Conservation (phyloP, 768 basidiomycete genomes). For the Botryobasidium botryosum region DNA sequence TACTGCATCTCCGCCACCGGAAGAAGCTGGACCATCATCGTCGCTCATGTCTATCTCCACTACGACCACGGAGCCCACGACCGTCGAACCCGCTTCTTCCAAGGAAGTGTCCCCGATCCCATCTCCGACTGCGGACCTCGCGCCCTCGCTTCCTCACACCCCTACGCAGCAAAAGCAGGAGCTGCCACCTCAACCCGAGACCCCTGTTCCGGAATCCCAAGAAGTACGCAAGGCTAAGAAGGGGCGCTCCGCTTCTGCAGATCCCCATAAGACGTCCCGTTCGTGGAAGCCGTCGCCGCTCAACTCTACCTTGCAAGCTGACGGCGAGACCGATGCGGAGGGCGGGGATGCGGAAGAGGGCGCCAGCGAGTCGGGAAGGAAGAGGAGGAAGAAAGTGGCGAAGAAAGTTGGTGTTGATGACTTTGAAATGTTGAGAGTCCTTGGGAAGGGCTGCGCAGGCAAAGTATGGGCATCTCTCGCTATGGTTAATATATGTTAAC, state of each 20-base stretch:
- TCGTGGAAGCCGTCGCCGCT: not conserved
- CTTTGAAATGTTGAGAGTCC: constrained; percentile 93
- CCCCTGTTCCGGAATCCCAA: too few relatives aligned
- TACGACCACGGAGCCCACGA: too few relatives aligned
- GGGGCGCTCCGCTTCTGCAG: constrained; percentile 55
- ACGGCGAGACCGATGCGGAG: constrained; percentile 7
- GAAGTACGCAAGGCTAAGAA: not conserved
- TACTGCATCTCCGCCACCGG: too few relatives aligned
- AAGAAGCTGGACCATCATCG: too few relatives aligned
- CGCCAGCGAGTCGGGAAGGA: not conserved
- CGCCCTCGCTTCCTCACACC: not conserved
- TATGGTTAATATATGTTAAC: not conserved
- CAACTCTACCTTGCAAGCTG: constrained; percentile 11
- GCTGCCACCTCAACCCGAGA: too few relatives aligned
- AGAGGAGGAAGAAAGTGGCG: constrained; percentile 30
- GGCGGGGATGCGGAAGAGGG: constrained; percentile 21
- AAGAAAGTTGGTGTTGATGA: constrained; percentile 72
- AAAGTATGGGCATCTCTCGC: constrained; percentile 36
- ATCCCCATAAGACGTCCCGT: constrained; percentile 47
- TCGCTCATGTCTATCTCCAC: too few relatives aligned
- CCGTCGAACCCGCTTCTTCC: too few relatives aligned
- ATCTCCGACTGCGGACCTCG: not conserved
- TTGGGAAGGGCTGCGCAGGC: constrained; percentile 95
- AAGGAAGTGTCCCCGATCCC: too few relatives aligned
- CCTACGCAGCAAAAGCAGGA: too few relatives aligned